A percentile compares a stretch with the other conserved stretches of the same genome.
Conservation (phyloP, 2,329 filamentous ascomycete species). For the Nothopassalora personata region DNA sequence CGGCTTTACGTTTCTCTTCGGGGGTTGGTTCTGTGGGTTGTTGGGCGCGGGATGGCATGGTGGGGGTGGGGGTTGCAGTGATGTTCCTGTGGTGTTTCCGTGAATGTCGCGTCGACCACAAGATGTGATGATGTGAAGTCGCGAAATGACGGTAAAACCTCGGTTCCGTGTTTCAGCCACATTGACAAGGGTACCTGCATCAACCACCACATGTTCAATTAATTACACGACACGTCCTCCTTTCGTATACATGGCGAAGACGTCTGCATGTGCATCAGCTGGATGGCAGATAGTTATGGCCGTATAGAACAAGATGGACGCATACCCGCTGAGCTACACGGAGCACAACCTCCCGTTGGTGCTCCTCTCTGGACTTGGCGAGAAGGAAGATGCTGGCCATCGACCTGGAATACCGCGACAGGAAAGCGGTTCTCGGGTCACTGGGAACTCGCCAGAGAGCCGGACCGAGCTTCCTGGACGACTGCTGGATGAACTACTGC, state of each 20-base stretch:
- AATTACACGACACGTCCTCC: too few species aligned
- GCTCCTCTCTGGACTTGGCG: constrained; percentile 69
- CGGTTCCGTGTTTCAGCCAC: background rate
- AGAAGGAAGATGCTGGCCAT: constrained; percentile 26
- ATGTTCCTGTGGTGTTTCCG: background rate
- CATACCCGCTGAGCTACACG: constrained; percentile 72
- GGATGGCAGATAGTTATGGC: background rate
- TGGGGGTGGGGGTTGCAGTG: background rate
- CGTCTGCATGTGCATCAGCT: background rate
- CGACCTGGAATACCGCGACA: constrained; percentile 11
- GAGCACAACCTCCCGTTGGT: constrained; percentile 82
- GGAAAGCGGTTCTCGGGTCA: constrained; percentile 27
- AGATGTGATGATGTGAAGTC: too few species aligned
- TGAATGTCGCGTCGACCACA: background rate
- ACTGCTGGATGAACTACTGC: constrained; percentile 52
- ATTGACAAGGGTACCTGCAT: background rate
- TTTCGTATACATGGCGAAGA: background rate
- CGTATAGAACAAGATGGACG: constrained; percentile 57
- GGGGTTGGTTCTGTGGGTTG: background rate
- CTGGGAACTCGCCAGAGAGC: constrained; percentile 24
- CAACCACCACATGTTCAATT: background rate
- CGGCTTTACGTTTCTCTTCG: constrained; percentile 64
- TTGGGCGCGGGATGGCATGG: background rate
- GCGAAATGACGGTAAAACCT: too few species aligned
- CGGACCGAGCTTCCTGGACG: constrained; percentile 44